Evolutionary conservation across 768 basidiomycete genomes (phyloP).

Genomic region (Naganishia onofrii): DNA sequence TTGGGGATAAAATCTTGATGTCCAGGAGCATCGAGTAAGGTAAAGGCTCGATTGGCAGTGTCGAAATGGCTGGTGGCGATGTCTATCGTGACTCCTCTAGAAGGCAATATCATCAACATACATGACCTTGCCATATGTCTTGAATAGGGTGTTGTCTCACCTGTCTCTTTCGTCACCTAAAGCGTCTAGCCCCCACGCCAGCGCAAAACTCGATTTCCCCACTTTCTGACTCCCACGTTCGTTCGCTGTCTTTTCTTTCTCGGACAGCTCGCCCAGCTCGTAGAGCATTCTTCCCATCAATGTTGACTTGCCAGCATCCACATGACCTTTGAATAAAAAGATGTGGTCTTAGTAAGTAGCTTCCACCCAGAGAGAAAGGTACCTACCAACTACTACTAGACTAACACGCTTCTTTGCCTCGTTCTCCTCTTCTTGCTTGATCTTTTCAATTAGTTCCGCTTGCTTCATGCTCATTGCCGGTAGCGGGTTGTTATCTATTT

Average conservation of each 20-base stretch:
- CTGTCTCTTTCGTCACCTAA: conserved; percentile 87
- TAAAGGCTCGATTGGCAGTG: conserved; percentile 74
- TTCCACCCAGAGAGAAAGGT: background rate
- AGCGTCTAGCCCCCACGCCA: conserved; percentile 97
- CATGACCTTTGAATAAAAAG: conserved; percentile 66
- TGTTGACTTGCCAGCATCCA: conserved; percentile 98
- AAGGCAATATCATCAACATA: background rate
- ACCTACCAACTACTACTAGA: conserved; percentile 84
- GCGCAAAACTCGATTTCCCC: conserved; percentile 93
- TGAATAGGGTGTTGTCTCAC: conserved; percentile 54
- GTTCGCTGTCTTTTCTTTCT: conserved; percentile 77
- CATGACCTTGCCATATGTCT: background rate
- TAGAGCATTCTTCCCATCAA: conserved; percentile 92
- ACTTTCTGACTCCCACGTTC: conserved; percentile 83
- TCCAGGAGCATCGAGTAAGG: conserved; percentile 94
- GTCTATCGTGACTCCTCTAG: conserved; percentile 96
- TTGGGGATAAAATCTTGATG: conserved; percentile 98
- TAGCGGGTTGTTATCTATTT: conserved; percentile 56
- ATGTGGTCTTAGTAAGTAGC: background rate
- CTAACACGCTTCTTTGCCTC: conserved; percentile 67
- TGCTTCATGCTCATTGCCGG: conserved; percentile 68
- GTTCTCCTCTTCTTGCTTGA: conserved; percentile 58
- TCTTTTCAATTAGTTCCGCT: conserved; percentile 82
- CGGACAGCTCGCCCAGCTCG: conserved; percentile 81
- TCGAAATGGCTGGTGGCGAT: conserved; percentile 77